Percentiles rank a stretch among this genome's conserved stretches.
These are phyloP conservation scores for Diutina catenulata DNA, from an alignment of 1,139 yeast species.

Conservation along the genomic window DNA sequence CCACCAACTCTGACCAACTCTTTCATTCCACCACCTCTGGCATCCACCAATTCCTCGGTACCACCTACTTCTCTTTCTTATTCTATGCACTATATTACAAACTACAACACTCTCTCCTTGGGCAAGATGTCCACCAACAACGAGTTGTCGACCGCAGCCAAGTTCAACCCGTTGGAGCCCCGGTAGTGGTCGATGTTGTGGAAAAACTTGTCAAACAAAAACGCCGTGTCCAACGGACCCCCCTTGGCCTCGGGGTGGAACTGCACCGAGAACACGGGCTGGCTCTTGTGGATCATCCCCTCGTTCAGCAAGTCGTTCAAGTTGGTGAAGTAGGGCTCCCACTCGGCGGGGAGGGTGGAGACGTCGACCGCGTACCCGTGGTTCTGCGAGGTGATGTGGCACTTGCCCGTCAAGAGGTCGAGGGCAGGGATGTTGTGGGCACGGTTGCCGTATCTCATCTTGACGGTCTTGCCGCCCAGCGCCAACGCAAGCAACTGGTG, in stretches of 20 bases:
- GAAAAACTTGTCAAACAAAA: slow-evolving; percentile 83
- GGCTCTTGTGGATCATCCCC: slow-evolving; percentile 82
- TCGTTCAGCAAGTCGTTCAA: slow-evolving; percentile 93
- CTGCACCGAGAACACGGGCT: slow-evolving; percentile 91
- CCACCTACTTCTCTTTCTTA: no score
- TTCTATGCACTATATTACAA: no score
- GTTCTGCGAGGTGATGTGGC: slow-evolving; percentile 96
- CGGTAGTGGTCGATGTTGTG: slow-evolving; percentile 47
- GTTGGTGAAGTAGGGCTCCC: slow-evolving; percentile 80
- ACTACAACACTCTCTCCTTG: slow-evolving; percentile 50
- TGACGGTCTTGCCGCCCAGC: slow-evolving; percentile 83
- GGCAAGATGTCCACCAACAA: slow-evolving; percentile 73
- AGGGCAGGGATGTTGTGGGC: slow-evolving; percentile 97
- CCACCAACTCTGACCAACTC: no score
- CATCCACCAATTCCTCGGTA: no score
- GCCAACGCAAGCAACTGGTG: slow-evolving; percentile 94
- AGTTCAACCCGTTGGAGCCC: slow-evolving; percentile 26
- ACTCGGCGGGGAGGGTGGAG: slow-evolving; percentile 59
- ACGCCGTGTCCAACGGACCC: slow-evolving; percentile 89
- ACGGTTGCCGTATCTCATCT: slow-evolving; percentile 94
- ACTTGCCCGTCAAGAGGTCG: slow-evolving; percentile 78
- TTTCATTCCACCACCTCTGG: no score
- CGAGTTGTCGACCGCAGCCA: slow-evolving; percentile 35
- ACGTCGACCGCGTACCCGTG: slow-evolving; percentile 97
- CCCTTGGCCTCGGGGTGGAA: slow-evolving; percentile 99